Evolutionary conservation across 2,329 filamentous ascomycete genomes (phyloP), one percentile per base, ranked within the genome.

Genomic region (Tothia fuscella): DNA sequence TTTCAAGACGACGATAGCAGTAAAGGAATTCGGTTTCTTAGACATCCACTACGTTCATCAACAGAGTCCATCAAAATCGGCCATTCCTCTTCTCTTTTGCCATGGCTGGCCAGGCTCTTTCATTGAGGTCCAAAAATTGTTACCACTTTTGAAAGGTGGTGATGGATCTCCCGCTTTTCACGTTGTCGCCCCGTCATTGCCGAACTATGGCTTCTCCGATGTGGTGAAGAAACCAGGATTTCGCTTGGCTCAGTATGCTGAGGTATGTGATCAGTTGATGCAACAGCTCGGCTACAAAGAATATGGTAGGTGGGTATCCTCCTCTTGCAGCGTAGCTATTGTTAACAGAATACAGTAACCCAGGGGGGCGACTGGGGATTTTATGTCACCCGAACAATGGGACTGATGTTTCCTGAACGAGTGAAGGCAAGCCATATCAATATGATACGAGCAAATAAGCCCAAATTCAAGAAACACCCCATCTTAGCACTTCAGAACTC

Each of bases 91-190:
- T 22, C 55, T 84, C 1, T 82, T 84, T 53, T 65, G 68, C n/a
- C 79, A 83, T 53, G 78, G 78, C 12, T 82, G 76, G 74, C 81
- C 81, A 0, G 80, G 81, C 1, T 78, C 72, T 48, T 83, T 82
- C 53, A 54, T 80, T 35, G 80, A 85, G 58, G 76, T 75, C 2
- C 58, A 62, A 16, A 82, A 80, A 51, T 60, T 84, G 34, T 61
- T 86, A 1, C 56, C 60, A 2, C 48, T 67, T 2, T 56, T 76
- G 7, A 56, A 59, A 5, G 53, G 52, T 12, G 50, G 54, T 4
- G 53, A 50, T 4, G 58, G 59, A 6, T 52, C 56, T 4, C 68
- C 71, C 0, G 60, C 64, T 2, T 75, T 76, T 50, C 59, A 73
- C 48, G 55, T 75, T 24, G 62, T 76, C 0, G 72, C 64, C 0